Percentiles rank a stretch among this genome's conserved stretches.
phyloP scores from a whole-genome alignment of 2,329 filamentous ascomycete species.

The Aspergillus sp. region DNA sequence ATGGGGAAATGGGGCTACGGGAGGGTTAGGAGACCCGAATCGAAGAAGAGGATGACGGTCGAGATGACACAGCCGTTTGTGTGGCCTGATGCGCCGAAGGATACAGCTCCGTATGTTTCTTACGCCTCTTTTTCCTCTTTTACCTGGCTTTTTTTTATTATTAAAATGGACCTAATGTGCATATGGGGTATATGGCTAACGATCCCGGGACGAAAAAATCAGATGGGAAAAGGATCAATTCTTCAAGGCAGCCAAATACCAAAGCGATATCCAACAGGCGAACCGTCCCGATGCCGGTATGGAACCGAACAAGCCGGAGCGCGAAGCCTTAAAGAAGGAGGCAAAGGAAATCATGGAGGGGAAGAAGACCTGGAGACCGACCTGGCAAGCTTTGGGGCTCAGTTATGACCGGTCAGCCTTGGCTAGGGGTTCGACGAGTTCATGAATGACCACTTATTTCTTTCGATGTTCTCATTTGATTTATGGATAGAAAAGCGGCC shows the following conservation, averaged over 20 bases:
- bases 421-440: slow-evolving; percentile 8
- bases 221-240: slow-evolving; percentile 58
- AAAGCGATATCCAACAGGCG: slow-evolving; percentile 34
- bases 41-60: slow-evolving; percentile 88
- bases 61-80: slow-evolving; percentile 81
- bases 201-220: slow-evolving; percentile 1
- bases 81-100: slow-evolving; percentile 65
- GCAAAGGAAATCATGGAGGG: slow-evolving; percentile 56
- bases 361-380: slow-evolving; percentile 52
- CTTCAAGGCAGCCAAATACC: slow-evolving; percentile 45
- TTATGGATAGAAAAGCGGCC: slow-evolving; percentile 6
- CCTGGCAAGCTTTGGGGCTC: slow-evolving; percentile 38
- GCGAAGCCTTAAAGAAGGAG: slow-evolving; percentile 47
- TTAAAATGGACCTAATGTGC: slow-evolving; percentile 1
- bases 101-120: slow-evolving; percentile 48
- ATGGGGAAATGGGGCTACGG: slow-evolving; percentile 38
- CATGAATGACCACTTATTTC: slow-evolving; percentile 1
- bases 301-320: slow-evolving; percentile 30
- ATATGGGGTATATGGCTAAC: no score
- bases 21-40: slow-evolving; percentile 60
- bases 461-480: background rate
- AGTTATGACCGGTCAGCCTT: slow-evolving; percentile 26
- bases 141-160: background rate
- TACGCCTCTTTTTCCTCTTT: slow-evolving; percentile 1
- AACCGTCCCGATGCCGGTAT: slow-evolving; percentile 28